Base-by-base conservation (phyloP, 2,329 filamentous ascomycete species). In the Coniochaeta sp. region DNA sequence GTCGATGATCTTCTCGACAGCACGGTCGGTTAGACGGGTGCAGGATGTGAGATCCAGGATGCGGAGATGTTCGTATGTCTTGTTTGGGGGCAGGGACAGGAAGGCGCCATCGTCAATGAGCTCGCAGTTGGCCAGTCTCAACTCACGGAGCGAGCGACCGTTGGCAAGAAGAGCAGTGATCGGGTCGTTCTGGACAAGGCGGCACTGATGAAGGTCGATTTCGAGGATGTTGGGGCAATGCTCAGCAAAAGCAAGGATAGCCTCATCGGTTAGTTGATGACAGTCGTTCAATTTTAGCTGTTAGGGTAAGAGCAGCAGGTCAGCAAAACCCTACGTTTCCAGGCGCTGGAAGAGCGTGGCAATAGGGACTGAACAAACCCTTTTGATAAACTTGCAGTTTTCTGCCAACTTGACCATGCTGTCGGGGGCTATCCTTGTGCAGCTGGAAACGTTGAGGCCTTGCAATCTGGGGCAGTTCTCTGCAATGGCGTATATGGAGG, bases 261-360 rank as follows among this genome's bases (percentile, higher is more conserved):
- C 88, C 56, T 82, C 81, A 71, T 98, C 91, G 42, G 89, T 91
- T 36, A 97, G 79, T 73, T 96, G 89, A n/a, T 77, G 74, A 71
- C 95, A 96, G 60, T 93, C 90, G 73, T 98, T 99, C 63, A 99
- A 83, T 83, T 99, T 99, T 66, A 99, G 83, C 86, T 95, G 67
- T 50, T 50, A 32, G 40, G 54, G 22, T 10, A 55, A 57, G 14
- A 36, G 17, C 52, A 58, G 44, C 52, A 10, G 57, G 61, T 66
- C 56, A 64, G 57, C 32, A 38, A 3, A 14, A 36, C 22, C 2
- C 28, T 56, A n/a, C 54, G 9, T 52, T 28, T 16, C 42, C 42
- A 22, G 42, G n/a, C 24, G 17, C 7, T 17, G 24, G 9, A 4
- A 55, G 26, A 34, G 14, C n/a, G 6, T 19, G n/a, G 59, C 17